phyloP scores from a whole-genome alignment of 129 eudicot genomes.

The Helianthus tuberosus region DNA sequence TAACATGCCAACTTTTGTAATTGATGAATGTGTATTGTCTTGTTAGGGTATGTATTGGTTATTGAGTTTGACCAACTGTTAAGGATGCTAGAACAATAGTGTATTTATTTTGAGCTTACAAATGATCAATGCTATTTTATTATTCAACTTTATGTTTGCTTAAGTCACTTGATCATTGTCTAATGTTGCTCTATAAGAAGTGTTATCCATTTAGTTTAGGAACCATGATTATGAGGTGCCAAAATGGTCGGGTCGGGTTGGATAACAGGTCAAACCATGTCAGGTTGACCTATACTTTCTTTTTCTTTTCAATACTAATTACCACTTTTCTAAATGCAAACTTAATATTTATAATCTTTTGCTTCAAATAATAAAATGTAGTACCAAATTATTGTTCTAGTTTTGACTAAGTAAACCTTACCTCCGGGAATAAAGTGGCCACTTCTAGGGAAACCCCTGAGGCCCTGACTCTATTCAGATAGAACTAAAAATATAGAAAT shows the following conservation, averaged over 20 bases:
- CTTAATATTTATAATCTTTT: neutral
- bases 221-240: neutral
- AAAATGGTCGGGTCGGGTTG: neutral
- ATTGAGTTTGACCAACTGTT: neutral
- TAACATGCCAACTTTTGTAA: neutral
- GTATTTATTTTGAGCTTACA: neutral
- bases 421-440: too few relatives aligned
- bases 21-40: neutral
- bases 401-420: too few relatives aligned
- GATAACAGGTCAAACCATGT: neutral
- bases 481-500: too few relatives aligned
- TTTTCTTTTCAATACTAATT: neutral
- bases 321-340: neutral
- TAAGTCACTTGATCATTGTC: neutral
- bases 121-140: neutral
- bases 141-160: neutral
- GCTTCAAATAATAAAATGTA: neutral
- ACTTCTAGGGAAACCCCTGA: too few relatives aligned
- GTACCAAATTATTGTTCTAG: neutral
- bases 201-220: neutral
- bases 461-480: too few relatives aligned
- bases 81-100: slow-evolving; percentile 4
- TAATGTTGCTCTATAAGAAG: neutral
- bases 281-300: neutral
- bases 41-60: too few relatives aligned